Base-by-base conservation (phyloP, 2,329 filamentous ascomycete species). In the Ophioceras dolichostomum region DNA sequence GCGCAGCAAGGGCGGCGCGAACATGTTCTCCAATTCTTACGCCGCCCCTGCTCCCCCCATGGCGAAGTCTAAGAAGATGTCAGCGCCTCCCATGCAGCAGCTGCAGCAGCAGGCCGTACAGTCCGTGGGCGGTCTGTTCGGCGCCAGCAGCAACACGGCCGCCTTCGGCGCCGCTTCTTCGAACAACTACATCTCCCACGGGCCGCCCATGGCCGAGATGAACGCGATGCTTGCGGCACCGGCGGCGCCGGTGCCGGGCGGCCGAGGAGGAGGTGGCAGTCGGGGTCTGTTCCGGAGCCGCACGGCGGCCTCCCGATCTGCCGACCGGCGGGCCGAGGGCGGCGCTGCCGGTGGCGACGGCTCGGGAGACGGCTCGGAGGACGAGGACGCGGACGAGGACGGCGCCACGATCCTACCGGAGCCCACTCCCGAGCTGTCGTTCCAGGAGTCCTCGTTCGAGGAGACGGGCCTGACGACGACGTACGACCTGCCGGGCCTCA, bases 391-490 rank as follows among this genome's bases (percentile, higher is more conserved):
- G 3, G 45, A 45, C 9, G 42, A 41, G 22, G 46, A 52, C 31
- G 44, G 32, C 12, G 43, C 37, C 2, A 50, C 47, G 20, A 45
- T 49, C 12, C 38, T 45, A 22, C 37, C 32, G 8, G 47, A 50
- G 18, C 34, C 45, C 4, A 36, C 46, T 12, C 34, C 53, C 2
- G 52, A 53, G 30, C 52, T 68, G 6, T 56, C 53, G 12, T 69
- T 70, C 47, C 58, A 70, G 43, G 68, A 76, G 40, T 70, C 70
- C 0, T 53, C 62, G 5, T 64, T 74, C 43, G 72, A 75, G 41
- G 73, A 79, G 45, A 67, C 64, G 0, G 76, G 74, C 5, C 57
- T 79, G 37, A 76, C 73, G 0, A 68, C 70, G 0, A 74, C 67
- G 2, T 79, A 79, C 50, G 73, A 78, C 39, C 60, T 79, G 0